Conservation (phyloP, 2,329 filamentous ascomycete genomes). For the Calycina herbarum region DNA sequence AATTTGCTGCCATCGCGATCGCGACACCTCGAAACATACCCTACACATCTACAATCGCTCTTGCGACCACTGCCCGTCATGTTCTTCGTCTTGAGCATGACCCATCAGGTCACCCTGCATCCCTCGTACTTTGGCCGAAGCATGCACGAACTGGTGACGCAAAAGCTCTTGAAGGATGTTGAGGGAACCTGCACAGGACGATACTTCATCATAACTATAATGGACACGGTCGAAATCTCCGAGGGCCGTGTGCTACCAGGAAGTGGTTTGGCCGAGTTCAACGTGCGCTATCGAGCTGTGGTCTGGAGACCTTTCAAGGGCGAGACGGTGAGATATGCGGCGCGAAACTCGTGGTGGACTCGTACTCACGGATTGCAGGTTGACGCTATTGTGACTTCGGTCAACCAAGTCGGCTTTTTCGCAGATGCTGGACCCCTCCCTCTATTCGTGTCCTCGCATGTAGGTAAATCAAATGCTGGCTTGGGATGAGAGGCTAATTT, state of each 20-base stretch:
- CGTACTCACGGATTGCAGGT: conserved; percentile 57
- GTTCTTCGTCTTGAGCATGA: conserved; percentile 98
- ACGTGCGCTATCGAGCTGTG: conserved; percentile 90
- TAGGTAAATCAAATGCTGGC: conserved; percentile 23
- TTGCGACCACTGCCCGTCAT: conserved; percentile 48
- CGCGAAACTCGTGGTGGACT: background rate
- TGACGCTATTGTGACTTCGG: conserved; percentile 88
- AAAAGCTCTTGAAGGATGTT: conserved; percentile 86
- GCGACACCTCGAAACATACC: background rate
- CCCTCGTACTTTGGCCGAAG: conserved; percentile 95
- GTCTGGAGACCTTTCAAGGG: conserved; percentile 98
- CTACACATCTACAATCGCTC: background rate
- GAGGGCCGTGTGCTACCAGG: conserved; percentile 90
- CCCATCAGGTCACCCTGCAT: conserved; percentile 91
- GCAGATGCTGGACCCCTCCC: conserved; percentile 76
- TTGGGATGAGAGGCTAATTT: conserved; percentile 7
- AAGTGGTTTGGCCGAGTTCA: conserved; percentile 90
- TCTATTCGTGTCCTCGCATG: conserved; percentile 66
- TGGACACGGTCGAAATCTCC: conserved; percentile 93
- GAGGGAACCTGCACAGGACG: conserved; percentile 94
- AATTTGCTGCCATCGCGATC: conserved; percentile 13
- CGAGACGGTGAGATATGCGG: conserved; percentile 72
- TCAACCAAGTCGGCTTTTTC: conserved; percentile 92
- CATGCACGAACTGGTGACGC: conserved; percentile 87
- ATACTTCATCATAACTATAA: conserved; percentile 97